Evolutionary conservation across 371 early-diverging fungal genomes (phyloP).

Genomic region (Phascolomyces articulosus): DNA sequence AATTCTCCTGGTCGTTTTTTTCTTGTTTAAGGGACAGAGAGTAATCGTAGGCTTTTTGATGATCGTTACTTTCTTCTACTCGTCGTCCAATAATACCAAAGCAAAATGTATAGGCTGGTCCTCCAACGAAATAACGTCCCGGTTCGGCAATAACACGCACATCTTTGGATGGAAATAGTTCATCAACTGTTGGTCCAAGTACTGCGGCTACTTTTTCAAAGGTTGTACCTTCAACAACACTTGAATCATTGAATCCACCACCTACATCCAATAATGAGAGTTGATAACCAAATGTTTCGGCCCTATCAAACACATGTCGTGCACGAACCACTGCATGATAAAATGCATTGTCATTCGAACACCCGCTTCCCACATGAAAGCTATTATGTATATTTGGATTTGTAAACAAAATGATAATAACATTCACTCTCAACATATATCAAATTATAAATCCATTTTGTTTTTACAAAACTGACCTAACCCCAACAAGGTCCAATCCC

Average conservation of each 20-base stretch:
- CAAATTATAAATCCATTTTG: background rate
- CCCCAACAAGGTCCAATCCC: conserved; percentile 84
- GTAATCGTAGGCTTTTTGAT: no score
- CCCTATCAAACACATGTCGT: conserved; percentile 87
- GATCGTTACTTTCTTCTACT: conserved; percentile 41
- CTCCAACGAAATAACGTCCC: conserved; percentile 87
- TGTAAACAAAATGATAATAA: background rate
- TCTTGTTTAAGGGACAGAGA: no score
- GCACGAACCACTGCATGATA: conserved; percentile 88
- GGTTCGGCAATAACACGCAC: conserved; percentile 97
- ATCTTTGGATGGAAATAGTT: conserved; percentile 62
- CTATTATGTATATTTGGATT: conserved; percentile 21
- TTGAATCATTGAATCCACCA: conserved; percentile 89
- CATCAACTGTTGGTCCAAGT: conserved; percentile 78
- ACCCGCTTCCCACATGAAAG: conserved; percentile 96
- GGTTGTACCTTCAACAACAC: conserved; percentile 63
- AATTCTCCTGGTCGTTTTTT: background rate
- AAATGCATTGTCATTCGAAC: conserved; percentile 87
- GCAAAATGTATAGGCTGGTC: conserved; percentile 86
- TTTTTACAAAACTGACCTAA: conserved; percentile 44
- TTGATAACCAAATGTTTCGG: conserved; percentile 72
- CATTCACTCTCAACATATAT: no score
- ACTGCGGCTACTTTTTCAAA: conserved; percentile 85
- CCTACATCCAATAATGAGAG: conserved; percentile 91
- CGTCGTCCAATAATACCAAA: conserved; percentile 93